Base-by-base conservation (phyloP, 345 rosid genomes). In the Populus nigra region DNA sequence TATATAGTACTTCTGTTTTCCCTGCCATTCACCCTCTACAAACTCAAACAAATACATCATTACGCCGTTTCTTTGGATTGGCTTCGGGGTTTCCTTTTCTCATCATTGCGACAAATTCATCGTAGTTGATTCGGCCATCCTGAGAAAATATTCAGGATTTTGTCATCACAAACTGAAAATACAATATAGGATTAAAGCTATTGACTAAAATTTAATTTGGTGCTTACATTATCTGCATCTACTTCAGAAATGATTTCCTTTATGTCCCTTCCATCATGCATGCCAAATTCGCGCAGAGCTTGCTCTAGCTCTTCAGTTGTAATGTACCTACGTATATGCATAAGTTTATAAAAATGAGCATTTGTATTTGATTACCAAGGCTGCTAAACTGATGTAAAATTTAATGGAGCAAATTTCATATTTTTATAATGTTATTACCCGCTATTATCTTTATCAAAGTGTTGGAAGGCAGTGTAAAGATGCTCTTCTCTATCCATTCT, bases 31-130 rank as follows among this genome's bases (percentile, higher is more conserved):
- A 16, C 31, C 62, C 33, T 11, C 45, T 17, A 16, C 45, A 35
- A 5, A 18, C 22, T 79, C 68, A 69, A 74, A 74, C 72, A 53
- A 78, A 72, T 66, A 81, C 72, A 31, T 59, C 47, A 11, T 92
- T 93, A 20, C 99, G 98, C 75, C 99, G 86, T 86, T 93, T 96
- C 87, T 93, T 96, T 27, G 93, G 93, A 73, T 90, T 85, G 4
- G 89, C 89, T 72, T 92, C 97, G 0, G 91, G 92, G 80, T 90
- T 96, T 78, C 97, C 99, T 91, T 93, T 96, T 83, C 88, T 88
- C 99, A 96, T 96, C 98, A 96, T 96, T 3, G 97, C 96, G 77
- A 91, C 98, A 59, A 96, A 96, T 76, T 96, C 99, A 36, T 93
- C 97, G 25, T 96, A 96, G 86, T 93, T 92, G 79, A 96, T 92